A percentile compares a stretch with the other conserved stretches of the same genome.
phyloP scores from a whole-genome alignment of 768 basidiomycete genomes.

The Lactarius psammicola region DNA sequence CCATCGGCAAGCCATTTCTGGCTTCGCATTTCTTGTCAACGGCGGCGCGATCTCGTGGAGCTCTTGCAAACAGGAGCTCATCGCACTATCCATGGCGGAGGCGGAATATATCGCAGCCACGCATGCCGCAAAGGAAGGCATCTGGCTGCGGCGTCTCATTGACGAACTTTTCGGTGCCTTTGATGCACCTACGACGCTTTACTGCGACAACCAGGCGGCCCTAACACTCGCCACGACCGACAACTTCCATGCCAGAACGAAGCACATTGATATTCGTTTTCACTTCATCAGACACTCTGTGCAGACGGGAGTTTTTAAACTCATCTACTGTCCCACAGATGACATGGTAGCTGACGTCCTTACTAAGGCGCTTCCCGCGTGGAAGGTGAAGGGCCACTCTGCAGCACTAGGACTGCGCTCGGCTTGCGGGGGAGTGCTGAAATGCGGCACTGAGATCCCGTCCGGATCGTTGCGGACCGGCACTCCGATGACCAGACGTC shows the following conservation, averaged over 20 bases:
- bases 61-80: too few relatives aligned
- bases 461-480: too few relatives aligned
- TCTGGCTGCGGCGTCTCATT: not conserved
- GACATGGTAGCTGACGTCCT: constrained; percentile 9
- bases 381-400: too few relatives aligned
- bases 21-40: not conserved
- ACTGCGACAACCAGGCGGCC: constrained; percentile 17
- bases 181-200: not conserved
- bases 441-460: too few relatives aligned
- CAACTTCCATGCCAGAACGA: constrained; percentile 13
- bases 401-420: too few relatives aligned
- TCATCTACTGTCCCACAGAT: constrained; percentile 9
- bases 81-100: too few relatives aligned
- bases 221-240: not conserved
- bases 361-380: too few relatives aligned
- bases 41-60: not conserved
- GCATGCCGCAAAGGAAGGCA: constrained; percentile 2
- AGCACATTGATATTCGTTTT: constrained; percentile 10
- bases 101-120: too few relatives aligned
- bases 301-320: not conserved
- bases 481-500: too few relatives aligned
- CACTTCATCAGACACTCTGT: constrained; percentile 3
- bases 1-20: not conserved
- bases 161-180: not conserved
- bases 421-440: too few relatives aligned